Conservation (phyloP, 495 filamentous ascomycete genomes). For the Aspergillus taichungensis region DNA sequence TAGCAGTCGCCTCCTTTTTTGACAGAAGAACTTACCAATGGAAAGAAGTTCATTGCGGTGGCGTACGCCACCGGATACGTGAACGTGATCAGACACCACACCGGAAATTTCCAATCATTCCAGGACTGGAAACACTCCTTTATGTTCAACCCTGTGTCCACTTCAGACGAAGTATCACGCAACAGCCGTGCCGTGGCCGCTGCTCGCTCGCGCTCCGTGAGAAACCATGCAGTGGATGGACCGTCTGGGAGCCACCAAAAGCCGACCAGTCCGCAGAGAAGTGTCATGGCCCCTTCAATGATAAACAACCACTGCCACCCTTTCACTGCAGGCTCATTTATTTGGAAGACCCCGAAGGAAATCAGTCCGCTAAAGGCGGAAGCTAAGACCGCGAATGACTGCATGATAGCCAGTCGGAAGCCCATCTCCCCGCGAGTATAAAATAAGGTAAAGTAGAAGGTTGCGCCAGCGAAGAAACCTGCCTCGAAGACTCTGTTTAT, state of each 20-base stretch:
- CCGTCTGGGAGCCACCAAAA: conserved; percentile 55
- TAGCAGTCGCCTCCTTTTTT: neutral
- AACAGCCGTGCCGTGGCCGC: conserved; percentile 18
- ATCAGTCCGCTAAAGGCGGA: conserved; percentile 57
- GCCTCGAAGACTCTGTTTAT: conserved; percentile 49
- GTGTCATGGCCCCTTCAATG: conserved; percentile 56
- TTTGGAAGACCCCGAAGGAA: conserved; percentile 63
- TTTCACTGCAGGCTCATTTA: conserved; percentile 38
- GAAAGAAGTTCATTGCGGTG: conserved; percentile 28
- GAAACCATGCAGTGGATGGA: conserved; percentile 50
- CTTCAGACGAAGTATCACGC: conserved; percentile 22
- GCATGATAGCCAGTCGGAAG: conserved; percentile 61
- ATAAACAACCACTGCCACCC: conserved; percentile 69
- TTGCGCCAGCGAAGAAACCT: conserved; percentile 52
- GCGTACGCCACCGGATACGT: conserved; percentile 29
- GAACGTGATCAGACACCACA: conserved; percentile 26
- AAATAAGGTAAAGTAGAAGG: conserved; percentile 51
- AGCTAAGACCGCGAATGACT: conserved; percentile 59
- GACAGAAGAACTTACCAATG: conserved; percentile 12
- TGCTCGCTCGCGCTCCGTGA: conserved; percentile 45
- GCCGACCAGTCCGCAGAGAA: conserved; percentile 49
- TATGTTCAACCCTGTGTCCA: conserved; percentile 17
- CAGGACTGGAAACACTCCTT: conserved; percentile 22
- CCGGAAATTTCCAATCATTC: conserved; percentile 26
- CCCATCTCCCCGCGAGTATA: conserved; percentile 57